Conservation (phyloP, 352 stramenopile species). For the Globisporangium alternatum region DNA sequence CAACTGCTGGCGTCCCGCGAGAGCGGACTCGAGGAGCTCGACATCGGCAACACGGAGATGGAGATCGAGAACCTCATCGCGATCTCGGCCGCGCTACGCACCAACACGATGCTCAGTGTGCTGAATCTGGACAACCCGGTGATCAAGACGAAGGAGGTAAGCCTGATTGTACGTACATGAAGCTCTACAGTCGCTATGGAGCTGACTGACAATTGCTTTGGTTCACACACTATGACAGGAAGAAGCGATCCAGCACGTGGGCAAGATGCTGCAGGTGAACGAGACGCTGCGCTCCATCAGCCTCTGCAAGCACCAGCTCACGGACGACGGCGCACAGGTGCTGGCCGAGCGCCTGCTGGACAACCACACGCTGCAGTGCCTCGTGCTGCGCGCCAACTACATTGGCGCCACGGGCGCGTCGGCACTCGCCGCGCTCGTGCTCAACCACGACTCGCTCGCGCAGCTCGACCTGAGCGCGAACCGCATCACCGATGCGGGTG, state of each 20-base stretch:
- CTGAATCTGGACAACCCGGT: constrained; percentile 69
- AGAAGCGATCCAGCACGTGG: constrained; percentile 66
- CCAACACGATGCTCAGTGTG: constrained; percentile 32
- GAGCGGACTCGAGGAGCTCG: constrained; percentile 42
- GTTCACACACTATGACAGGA: constrained; percentile 19
- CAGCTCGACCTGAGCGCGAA: constrained; percentile 70
- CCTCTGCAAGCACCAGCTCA: constrained; percentile 70
- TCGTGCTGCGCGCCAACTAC: constrained; percentile 58
- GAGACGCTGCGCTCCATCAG: constrained; percentile 49
- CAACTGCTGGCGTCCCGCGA: constrained; percentile 32
- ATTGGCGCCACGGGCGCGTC: constrained; percentile 61
- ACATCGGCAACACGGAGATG: constrained; percentile 55
- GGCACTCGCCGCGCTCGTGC: constrained; percentile 50
- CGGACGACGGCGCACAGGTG: constrained; percentile 63
- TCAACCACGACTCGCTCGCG: constrained; percentile 41
- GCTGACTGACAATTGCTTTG: background rate
- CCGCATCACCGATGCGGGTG: constrained; percentile 54
- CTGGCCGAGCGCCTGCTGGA: constrained; percentile 67
- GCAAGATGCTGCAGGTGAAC: constrained; percentile 79
- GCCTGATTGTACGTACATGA: no score
- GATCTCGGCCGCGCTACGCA: constrained; percentile 49
- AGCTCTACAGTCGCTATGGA: no score
- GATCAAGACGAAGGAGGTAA: constrained; percentile 46
- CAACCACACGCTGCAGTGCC: constrained; percentile 54
- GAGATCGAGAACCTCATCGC: constrained; percentile 64